These are phyloP conservation scores for Xylaria longipes DNA, from an alignment of 495 filamentous ascomycete genomes.

Conservation along the genomic window DNA sequence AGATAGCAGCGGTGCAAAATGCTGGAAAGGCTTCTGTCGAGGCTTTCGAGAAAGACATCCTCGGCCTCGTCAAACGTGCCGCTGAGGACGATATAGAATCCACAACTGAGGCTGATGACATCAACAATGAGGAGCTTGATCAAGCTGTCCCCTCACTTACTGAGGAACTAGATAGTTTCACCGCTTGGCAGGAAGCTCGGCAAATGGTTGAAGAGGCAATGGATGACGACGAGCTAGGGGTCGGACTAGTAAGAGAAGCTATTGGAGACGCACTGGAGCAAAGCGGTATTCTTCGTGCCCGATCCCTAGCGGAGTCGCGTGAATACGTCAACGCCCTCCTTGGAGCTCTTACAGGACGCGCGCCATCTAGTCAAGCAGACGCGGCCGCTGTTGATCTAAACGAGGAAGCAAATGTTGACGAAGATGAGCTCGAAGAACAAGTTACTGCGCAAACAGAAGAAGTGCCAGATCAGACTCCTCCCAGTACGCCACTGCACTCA, in stretches of 20 bases:
- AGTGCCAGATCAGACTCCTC: background rate
- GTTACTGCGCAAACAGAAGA: background rate
- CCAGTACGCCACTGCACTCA: background rate
- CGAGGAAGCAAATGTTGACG: conserved; percentile 32
- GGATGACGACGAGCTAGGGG: conserved; percentile 58
- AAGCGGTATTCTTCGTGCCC: conserved; percentile 49
- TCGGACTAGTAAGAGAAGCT: conserved; percentile 49
- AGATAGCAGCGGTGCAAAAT: conserved; percentile 76
- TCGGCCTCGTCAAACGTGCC: conserved; percentile 51
- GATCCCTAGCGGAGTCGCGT: conserved; percentile 41
- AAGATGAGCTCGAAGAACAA: conserved; percentile 33
- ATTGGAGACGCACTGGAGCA: conserved; percentile 52
- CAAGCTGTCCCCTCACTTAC: conserved; percentile 32
- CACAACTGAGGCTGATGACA: conserved; percentile 30
- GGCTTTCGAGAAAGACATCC: conserved; percentile 69
- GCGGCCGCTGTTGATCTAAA: background rate
- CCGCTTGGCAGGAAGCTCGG: conserved; percentile 60
- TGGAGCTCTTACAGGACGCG: conserved; percentile 42
- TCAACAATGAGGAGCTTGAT: conserved; percentile 32
- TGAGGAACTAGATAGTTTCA: conserved; percentile 35
- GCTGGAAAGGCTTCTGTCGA: conserved; percentile 65
- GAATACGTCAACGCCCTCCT: conserved; percentile 50
- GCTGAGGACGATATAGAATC: conserved; percentile 34
- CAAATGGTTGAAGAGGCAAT: conserved; percentile 60
- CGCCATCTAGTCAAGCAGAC: conserved; percentile 20